Conservation (phyloP, 164 flowering plant species). For the Macadamia tetraphylla region DNA sequence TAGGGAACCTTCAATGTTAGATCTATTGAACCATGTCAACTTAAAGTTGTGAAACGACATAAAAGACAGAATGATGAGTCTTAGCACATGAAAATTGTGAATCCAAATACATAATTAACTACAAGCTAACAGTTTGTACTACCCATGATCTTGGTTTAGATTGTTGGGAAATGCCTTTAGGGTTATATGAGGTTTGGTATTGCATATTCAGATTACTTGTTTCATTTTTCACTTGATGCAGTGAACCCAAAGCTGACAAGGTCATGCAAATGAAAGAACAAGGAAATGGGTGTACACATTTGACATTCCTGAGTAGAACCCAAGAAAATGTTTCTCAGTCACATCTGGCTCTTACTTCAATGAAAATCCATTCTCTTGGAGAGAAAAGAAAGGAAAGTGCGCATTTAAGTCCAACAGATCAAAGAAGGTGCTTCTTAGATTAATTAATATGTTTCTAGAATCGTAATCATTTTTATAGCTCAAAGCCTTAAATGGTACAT, state of each 20-base stretch:
- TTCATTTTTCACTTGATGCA: constrained; percentile 20
- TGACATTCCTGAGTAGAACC: constrained; percentile 21
- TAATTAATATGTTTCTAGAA: constrained; percentile 6
- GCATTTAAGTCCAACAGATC: constrained; percentile 10
- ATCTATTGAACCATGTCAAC: no score
- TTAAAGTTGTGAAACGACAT: no score
- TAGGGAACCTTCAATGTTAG: no score
- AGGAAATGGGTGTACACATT: constrained; percentile 13
- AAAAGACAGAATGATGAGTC: no score
- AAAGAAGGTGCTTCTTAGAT: constrained; percentile 26
- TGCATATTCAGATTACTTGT: neutral
- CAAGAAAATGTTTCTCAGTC: constrained; percentile 18
- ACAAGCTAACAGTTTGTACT: no score
- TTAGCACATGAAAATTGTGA: no score
- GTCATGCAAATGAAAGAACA: constrained; percentile 16
- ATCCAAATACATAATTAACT: no score
- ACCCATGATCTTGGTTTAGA: neutral
- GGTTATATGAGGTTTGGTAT: neutral
- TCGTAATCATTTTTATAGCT: neutral
- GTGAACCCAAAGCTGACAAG: constrained; percentile 20
- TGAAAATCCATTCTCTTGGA: constrained; percentile 9
- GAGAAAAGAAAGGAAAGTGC: constrained; percentile 12
- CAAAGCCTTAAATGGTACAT: neutral
- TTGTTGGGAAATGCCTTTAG: neutral
- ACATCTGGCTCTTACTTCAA: constrained; percentile 9